A percentile compares a stretch with the other conserved stretches of the same genome.
Evolutionary conservation across 352 stramenopile genomes (phyloP).

Genomic region (Phytophthora hybrid): DNA sequence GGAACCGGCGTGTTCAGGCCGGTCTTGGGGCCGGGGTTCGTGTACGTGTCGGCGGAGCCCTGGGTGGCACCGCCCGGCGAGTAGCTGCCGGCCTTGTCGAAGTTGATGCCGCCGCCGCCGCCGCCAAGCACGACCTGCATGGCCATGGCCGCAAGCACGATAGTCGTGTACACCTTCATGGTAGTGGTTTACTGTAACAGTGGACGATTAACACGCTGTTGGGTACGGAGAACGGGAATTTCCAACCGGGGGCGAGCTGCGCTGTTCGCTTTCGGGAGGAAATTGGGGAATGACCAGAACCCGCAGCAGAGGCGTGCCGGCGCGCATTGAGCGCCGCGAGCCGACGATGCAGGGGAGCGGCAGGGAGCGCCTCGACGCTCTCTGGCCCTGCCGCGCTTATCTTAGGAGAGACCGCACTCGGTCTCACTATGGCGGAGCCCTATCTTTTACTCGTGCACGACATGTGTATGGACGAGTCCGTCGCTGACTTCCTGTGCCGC

Average conservation of each 20-base stretch:
- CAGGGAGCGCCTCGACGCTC: slow-evolving; percentile 18
- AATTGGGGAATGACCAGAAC: slow-evolving; percentile 43
- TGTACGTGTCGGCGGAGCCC: slow-evolving; percentile 22
- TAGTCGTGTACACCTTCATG: slow-evolving; percentile 52
- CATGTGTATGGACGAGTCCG: slow-evolving; percentile 33
- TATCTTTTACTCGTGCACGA: slow-evolving; percentile 28
- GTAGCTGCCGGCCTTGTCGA: slow-evolving; percentile 32
- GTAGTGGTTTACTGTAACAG: slow-evolving; percentile 29
- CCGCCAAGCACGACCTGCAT: slow-evolving; percentile 50
- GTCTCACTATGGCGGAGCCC: slow-evolving; percentile 23
- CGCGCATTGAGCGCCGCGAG: slow-evolving; percentile 14
- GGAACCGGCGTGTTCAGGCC: slow-evolving; percentile 29
- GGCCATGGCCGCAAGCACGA: slow-evolving; percentile 44
- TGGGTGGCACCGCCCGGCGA: slow-evolving; percentile 12
- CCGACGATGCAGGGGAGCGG: slow-evolving; percentile 34
- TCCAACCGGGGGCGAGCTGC: slow-evolving; percentile 29
- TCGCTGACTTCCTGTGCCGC: slow-evolving; percentile 24
- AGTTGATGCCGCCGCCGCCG: slow-evolving; percentile 39
- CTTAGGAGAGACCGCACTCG: slow-evolving; percentile 20
- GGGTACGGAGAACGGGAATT: slow-evolving; percentile 32
- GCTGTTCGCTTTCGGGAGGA: slow-evolving; percentile 31
- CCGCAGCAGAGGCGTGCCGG: neutral
- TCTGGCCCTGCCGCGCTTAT: slow-evolving; percentile 32
- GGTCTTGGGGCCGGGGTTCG: slow-evolving; percentile 26
- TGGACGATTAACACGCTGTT: slow-evolving; percentile 33